phyloP scores from a whole-genome alignment of 371 early-diverging fungal genomes.

The Dichotomocladium elegans region DNA sequence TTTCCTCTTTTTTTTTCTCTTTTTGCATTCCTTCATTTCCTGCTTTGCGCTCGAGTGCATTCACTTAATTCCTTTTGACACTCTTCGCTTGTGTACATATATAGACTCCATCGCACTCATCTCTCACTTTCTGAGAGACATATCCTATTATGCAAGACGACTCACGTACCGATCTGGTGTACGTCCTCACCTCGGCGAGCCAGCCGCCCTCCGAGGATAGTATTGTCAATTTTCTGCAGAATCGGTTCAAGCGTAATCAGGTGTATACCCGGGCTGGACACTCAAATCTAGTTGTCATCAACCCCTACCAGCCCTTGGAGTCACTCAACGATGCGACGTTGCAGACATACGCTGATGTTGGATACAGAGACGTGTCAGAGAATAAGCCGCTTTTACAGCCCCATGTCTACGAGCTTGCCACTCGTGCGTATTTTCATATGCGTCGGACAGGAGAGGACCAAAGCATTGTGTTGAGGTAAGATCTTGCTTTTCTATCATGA shows the following conservation, averaged over 20 bases:
- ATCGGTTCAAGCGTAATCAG: conserved; percentile 51
- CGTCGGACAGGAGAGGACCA: conserved; percentile 82
- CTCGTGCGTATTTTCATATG: conserved; percentile 72
- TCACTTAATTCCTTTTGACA: no score
- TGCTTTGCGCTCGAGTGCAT: background rate
- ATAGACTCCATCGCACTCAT: background rate
- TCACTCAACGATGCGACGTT: conserved; percentile 52
- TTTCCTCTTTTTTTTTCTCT: conserved; percentile 1
- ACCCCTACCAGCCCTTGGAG: conserved; percentile 53
- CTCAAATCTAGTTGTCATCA: conserved; percentile 55
- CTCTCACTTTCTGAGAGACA: background rate
- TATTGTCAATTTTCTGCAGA: conserved; percentile 49
- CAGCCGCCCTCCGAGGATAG: conserved; percentile 55
- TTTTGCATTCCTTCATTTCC: background rate
- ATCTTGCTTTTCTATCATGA: conserved; percentile 14
- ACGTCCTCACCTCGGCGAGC: conserved; percentile 24
- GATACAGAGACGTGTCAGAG: conserved; percentile 45
- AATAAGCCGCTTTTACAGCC: conserved; percentile 44
- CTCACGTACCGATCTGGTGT: conserved; percentile 42
- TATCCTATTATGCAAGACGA: conserved; percentile 41
- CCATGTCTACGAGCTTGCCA: conserved; percentile 63
- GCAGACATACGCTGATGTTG: conserved; percentile 51
- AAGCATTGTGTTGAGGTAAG: conserved; percentile 71
- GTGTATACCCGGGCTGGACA: conserved; percentile 60
- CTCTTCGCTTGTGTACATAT: background rate